Conservation (phyloP, 257 asterid genomes). For the Cynanchum wilfordii region DNA sequence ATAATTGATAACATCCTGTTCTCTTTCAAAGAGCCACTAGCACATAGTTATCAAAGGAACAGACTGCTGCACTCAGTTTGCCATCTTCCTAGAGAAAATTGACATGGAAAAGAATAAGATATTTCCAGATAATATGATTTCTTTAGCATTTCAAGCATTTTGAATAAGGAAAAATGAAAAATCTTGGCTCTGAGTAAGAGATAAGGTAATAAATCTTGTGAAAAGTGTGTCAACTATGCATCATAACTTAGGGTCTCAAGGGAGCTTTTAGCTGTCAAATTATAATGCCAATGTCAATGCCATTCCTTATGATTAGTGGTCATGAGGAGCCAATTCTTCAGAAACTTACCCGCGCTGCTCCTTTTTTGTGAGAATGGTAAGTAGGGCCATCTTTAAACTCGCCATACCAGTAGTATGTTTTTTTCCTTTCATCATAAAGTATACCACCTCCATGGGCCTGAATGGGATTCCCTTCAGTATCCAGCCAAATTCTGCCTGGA, state of each 20-base stretch:
- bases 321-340: neutral
- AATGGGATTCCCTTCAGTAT: constrained; percentile 88
- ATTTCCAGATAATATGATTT: neutral
- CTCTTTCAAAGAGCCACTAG: neutral
- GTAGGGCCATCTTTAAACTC: constrained; percentile 98
- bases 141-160: neutral
- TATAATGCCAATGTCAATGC: neutral
- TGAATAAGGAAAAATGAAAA: neutral
- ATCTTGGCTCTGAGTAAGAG: neutral
- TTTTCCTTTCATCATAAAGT: constrained; percentile 60
- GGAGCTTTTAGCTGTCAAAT: neutral
- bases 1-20: constrained; percentile 2
- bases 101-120: neutral
- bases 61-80: neutral
- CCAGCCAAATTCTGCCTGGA: constrained; percentile 93
- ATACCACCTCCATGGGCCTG: constrained; percentile 99
- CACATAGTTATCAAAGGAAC: neutral
- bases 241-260: neutral
- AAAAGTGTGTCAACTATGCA: neutral
- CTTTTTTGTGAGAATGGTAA: constrained; percentile 86
- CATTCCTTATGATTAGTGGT: neutral
- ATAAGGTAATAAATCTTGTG: neutral
- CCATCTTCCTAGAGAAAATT: neutral
- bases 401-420: constrained; percentile 91
- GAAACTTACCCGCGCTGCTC: constrained; percentile 88